A percentile compares a stretch with the other conserved stretches of the same genome.
These are phyloP conservation scores for Trichophyton schoenleinii DNA, from an alignment of 2,329 filamentous ascomycete genomes.

Conservation along the genomic window DNA sequence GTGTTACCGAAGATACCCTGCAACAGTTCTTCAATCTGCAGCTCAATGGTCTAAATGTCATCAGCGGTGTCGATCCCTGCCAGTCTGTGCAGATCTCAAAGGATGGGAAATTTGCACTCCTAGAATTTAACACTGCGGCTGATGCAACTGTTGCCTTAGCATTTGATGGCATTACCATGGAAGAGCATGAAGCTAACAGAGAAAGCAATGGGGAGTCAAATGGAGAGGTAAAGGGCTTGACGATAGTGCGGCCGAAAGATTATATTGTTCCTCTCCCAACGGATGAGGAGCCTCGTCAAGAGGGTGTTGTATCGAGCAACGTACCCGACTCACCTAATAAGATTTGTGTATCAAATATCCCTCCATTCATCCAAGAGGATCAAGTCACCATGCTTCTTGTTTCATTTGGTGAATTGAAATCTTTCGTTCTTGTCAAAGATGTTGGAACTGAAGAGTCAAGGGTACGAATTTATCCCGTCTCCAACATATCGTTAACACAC, in stretches of 20 bases:
- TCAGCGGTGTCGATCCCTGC: conserved; percentile 73
- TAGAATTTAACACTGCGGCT: conserved; percentile 78
- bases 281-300: conserved; percentile 60
- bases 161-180: conserved; percentile 80
- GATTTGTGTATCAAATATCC: conserved; percentile 83
- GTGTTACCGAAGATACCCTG: conserved; percentile 62
- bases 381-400: conserved; percentile 82
- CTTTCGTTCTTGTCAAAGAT: conserved; percentile 84
- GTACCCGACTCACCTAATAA: conserved; percentile 93
- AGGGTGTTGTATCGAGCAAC: conserved; percentile 62
- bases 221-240: conserved; percentile 44
- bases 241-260: conserved; percentile 81
- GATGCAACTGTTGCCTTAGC: conserved; percentile 88
- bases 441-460: conserved; percentile 71
- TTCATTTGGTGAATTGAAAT: conserved; percentile 84
- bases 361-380: conserved; percentile 74
- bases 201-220: conserved; percentile 40
- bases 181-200: conserved; percentile 49
- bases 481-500: background rate
- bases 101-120: conserved; percentile 66
- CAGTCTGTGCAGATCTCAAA: conserved; percentile 68
- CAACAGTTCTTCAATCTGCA: conserved; percentile 89
- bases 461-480: conserved; percentile 41
- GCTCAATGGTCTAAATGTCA: conserved; percentile 89
- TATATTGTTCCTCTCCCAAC: conserved; percentile 81